These are phyloP conservation scores for Starmerella potacharoeniae DNA, from an alignment of 805 yeast genomes.

Conservation along the genomic window DNA sequence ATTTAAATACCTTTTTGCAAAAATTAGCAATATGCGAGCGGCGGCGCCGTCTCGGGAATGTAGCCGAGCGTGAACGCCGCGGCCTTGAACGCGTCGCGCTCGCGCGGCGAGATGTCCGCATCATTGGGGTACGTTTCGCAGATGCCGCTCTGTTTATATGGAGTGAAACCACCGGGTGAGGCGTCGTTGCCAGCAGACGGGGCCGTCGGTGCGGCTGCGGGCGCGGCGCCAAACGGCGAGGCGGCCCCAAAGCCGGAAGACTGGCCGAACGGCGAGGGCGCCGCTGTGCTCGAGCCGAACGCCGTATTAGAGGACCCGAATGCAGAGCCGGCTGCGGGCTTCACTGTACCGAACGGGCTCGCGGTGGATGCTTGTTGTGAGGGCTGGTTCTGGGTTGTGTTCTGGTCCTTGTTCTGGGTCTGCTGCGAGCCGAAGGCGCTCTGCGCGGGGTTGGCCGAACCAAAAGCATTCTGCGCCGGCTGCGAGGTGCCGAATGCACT, in stretches of 20 bases:
- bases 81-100: slow-evolving; percentile 37
- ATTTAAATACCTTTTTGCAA: background rate
- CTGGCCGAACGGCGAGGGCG: background rate
- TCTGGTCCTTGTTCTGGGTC: background rate
- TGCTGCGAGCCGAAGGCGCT: background rate
- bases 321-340: background rate
- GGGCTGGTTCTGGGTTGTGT: background rate
- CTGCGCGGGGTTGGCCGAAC: background rate
- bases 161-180: slow-evolving; percentile 12
- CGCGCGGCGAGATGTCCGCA: slow-evolving; percentile 35
- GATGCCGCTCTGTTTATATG: slow-evolving; percentile 29
- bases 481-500: background rate
- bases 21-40: slow-evolving; percentile 22
- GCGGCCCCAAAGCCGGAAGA: background rate
- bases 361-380: background rate
- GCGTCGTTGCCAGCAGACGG: background rate
- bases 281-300: background rate
- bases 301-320: background rate
- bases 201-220: background rate
- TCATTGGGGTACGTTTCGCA: slow-evolving; percentile 18
- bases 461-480: background rate
- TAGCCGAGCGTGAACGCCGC: slow-evolving; percentile 24
- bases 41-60: slow-evolving; percentile 29
- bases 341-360: background rate
- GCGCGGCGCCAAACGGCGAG: background rate